Conservation (phyloP, 2,329 filamentous ascomycete genomes). For the Venturia effusa region DNA sequence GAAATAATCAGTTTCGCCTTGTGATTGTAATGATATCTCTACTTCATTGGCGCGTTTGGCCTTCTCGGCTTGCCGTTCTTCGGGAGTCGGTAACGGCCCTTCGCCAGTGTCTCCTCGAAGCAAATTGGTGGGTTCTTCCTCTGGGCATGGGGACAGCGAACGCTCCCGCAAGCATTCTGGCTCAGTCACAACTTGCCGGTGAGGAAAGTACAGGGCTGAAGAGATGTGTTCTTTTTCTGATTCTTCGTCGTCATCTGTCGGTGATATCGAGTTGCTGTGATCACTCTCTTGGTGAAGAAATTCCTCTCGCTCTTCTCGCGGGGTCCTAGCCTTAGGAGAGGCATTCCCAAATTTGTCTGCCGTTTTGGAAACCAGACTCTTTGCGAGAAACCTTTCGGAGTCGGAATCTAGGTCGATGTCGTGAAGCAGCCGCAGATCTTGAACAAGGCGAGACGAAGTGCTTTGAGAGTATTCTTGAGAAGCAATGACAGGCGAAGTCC, state of each 20-base stretch:
- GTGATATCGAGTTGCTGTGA: constrained; percentile 10
- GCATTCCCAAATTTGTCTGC: background rate
- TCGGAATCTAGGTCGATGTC: constrained; percentile 9
- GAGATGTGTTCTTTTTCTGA: constrained; percentile 78
- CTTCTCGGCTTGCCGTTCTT: constrained; percentile 8
- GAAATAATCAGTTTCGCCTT: constrained; percentile 49
- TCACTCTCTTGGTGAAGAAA: constrained; percentile 11
- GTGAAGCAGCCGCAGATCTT: constrained; percentile 6
- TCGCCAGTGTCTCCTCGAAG: background rate
- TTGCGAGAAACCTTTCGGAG: constrained; percentile 4
- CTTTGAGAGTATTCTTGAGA: constrained; percentile 5
- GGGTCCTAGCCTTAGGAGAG: constrained; percentile 14
- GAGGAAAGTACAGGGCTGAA: constrained; percentile 73
- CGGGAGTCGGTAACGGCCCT: constrained; percentile 1
- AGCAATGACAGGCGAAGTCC: constrained; percentile 4
- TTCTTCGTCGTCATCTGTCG: constrained; percentile 41
- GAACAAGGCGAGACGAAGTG: constrained; percentile 5
- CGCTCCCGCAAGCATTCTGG: background rate
- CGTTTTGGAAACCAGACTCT: background rate
- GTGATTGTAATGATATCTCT: constrained; percentile 51
- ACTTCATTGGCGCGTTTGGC: constrained; percentile 37
- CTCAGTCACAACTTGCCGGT: constrained; percentile 46
- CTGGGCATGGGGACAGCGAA: background rate
- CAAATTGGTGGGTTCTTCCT: background rate
- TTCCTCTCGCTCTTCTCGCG: constrained; percentile 8